A percentile compares a stretch with the other conserved stretches of the same genome.
Evolutionary conservation across 768 basidiomycete species (phyloP).

Genomic region (Trametes gibbosa): DNA sequence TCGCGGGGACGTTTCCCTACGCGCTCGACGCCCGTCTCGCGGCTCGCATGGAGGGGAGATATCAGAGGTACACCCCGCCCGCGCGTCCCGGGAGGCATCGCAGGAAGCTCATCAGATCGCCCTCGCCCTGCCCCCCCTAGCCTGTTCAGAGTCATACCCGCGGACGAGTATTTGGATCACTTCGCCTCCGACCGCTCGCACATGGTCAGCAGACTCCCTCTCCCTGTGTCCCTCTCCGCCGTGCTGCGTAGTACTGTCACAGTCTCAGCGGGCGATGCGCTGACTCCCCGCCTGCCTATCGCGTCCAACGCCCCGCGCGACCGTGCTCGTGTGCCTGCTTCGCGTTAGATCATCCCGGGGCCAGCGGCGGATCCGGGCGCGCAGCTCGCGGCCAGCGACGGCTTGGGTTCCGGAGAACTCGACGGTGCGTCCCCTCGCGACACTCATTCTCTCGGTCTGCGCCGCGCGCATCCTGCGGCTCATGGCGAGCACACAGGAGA

Average conservation of each 20-base stretch:
- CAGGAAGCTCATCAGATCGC: slow-evolving; percentile 4
- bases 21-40: slow-evolving; percentile 12
- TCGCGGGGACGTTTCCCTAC: slow-evolving; percentile 31
- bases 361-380: background rate
- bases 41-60: slow-evolving; percentile 13
- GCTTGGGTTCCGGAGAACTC: background rate
- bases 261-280: background rate
- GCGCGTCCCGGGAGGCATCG: background rate
- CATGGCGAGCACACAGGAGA: background rate
- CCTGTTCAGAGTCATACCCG: slow-evolving; percentile 60
- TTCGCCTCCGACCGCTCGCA: slow-evolving; percentile 78
- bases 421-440: slow-evolving; percentile 1
- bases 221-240: background rate
- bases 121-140: slow-evolving; percentile 33
- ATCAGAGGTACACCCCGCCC: slow-evolving; percentile 19
- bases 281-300: slow-evolving; percentile 7
- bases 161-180: slow-evolving; percentile 46
- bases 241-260: background rate
- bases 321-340: slow-evolving; percentile 3
- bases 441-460: too few species aligned
- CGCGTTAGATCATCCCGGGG: slow-evolving; percentile 7
- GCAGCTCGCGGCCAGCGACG: background rate
- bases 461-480: background rate
- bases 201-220: slow-evolving; percentile 48
- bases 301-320: background rate